phyloP scores from a whole-genome alignment of 1,284 basidiomycete genomes.

The Trametes hirsuta region DNA sequence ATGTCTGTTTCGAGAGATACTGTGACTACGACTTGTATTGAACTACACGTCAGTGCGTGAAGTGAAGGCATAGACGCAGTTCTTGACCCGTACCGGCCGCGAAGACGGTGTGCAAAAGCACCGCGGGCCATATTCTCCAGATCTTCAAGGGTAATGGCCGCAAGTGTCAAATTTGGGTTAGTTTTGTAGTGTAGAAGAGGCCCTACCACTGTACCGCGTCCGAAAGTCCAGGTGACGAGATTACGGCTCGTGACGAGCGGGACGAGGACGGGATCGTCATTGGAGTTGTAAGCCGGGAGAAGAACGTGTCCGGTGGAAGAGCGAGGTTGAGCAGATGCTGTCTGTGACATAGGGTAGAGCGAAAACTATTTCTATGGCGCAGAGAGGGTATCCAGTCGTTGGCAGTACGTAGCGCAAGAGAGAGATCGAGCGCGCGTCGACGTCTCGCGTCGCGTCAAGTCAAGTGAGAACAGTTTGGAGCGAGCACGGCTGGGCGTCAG shows the following conservation, averaged over 20 bases:
- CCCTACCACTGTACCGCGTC: slow-evolving; percentile 57
- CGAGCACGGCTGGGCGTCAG: too few relatives aligned
- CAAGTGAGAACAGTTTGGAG: too few relatives aligned
- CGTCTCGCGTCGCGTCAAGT: too few relatives aligned
- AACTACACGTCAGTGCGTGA: neutral
- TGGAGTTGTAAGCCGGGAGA: slow-evolving; percentile 15
- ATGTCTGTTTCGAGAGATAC: slow-evolving; percentile 46
- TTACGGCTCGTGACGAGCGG: slow-evolving; percentile 11
- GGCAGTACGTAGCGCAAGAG: neutral
- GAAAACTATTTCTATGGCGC: neutral
- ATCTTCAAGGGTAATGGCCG: slow-evolving; percentile 40
- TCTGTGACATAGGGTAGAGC: neutral
- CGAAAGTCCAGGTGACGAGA: slow-evolving; percentile 59
- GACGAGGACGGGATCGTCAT: slow-evolving; percentile 3
- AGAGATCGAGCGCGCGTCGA: neutral
- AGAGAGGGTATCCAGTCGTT: too few relatives aligned
- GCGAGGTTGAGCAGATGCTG: neutral
- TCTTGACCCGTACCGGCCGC: slow-evolving; percentile 46
- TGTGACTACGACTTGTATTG: slow-evolving; percentile 44
- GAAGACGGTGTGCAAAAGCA: slow-evolving; percentile 60
- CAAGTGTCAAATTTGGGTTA: neutral
- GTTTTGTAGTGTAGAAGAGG: slow-evolving; percentile 19
- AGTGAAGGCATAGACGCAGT: neutral
- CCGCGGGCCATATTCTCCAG: slow-evolving; percentile 71
- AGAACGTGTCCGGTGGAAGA: slow-evolving; percentile 21